phyloP scores from a whole-genome alignment of 345 rosid genomes.

The Eucalyptus melliodora region DNA sequence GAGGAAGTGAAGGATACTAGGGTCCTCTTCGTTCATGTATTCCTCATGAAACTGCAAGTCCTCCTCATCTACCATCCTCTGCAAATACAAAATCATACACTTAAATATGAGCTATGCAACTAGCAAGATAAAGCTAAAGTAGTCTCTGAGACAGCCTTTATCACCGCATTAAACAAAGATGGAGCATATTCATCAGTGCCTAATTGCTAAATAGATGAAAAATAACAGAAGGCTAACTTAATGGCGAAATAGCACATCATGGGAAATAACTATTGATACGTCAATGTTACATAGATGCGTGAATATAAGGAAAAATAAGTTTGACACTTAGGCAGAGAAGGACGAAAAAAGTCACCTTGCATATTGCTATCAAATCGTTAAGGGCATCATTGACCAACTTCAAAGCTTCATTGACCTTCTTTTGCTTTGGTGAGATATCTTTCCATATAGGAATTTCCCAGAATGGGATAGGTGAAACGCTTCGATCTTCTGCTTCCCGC shows the following conservation, averaged over 20 bases:
- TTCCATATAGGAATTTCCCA: conserved; percentile 98
- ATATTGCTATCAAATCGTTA: conserved; percentile 59
- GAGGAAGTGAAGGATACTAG: conserved; percentile 93
- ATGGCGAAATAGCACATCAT: not conserved
- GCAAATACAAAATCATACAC: not conserved
- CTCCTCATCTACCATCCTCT: conserved; percentile 96
- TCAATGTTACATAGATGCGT: not conserved
- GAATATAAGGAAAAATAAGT: not conserved
- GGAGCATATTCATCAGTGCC: not conserved
- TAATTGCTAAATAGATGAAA: not conserved
- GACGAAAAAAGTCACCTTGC: conserved; percentile 52
- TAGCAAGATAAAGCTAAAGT: not conserved
- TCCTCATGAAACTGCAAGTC: conserved; percentile 85
- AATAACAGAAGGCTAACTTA: not conserved
- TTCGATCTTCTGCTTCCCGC: conserved; percentile 94
- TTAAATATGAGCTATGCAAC: not conserved
- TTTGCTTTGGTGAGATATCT: conserved; percentile 79
- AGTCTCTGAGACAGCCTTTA: not conserved
- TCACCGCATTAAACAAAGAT: not conserved
- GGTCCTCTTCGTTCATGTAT: conserved; percentile 92
- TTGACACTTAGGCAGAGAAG: not conserved
- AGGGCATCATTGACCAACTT: conserved; percentile 72
- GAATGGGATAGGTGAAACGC: conserved; percentile 81
- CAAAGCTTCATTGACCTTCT: conserved; percentile 64
- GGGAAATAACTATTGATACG: not conserved